These are phyloP conservation scores for Salix brachista DNA, from an alignment of 345 rosid genomes.

Conservation along the genomic window DNA sequence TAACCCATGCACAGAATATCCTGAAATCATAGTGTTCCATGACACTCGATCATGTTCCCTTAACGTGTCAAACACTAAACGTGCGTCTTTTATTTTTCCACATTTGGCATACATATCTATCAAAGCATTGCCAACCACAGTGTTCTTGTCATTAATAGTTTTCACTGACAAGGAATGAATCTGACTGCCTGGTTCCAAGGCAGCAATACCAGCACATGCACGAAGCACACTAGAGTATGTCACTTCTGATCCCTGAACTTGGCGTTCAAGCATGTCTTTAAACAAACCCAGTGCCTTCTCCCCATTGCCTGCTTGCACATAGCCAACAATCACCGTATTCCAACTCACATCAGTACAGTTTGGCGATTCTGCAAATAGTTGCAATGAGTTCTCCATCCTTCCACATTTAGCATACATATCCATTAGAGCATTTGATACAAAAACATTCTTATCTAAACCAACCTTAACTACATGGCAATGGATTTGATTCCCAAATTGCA, in stretches of 20 bases:
- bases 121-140: constrained; percentile 66
- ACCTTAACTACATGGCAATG: constrained; percentile 56
- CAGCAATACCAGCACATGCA: constrained; percentile 78
- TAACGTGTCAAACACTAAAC: constrained; percentile 51
- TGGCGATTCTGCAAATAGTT: constrained; percentile 48
- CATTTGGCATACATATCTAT: constrained; percentile 96
- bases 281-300: constrained; percentile 64
- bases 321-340: constrained; percentile 86
- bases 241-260: constrained; percentile 62
- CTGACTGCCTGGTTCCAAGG: constrained; percentile 64
- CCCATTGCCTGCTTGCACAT: constrained; percentile 42
- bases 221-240: constrained; percentile 68
- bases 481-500: constrained; percentile 59
- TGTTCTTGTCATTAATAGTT: constrained; percentile 45
- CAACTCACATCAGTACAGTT: constrained; percentile 63
- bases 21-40: constrained; percentile 83
- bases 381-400: constrained; percentile 50
- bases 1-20: constrained; percentile 73
- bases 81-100: constrained; percentile 60
- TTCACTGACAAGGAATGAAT: constrained; percentile 60
- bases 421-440: constrained; percentile 73
- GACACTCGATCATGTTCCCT: constrained; percentile 48
- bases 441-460: constrained; percentile 47
- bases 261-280: constrained; percentile 47
- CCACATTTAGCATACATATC: constrained; percentile 81